Evolutionary conservation across 2,329 filamentous ascomycete species (phyloP).

Genomic region (Akanthomyces lecanii): DNA sequence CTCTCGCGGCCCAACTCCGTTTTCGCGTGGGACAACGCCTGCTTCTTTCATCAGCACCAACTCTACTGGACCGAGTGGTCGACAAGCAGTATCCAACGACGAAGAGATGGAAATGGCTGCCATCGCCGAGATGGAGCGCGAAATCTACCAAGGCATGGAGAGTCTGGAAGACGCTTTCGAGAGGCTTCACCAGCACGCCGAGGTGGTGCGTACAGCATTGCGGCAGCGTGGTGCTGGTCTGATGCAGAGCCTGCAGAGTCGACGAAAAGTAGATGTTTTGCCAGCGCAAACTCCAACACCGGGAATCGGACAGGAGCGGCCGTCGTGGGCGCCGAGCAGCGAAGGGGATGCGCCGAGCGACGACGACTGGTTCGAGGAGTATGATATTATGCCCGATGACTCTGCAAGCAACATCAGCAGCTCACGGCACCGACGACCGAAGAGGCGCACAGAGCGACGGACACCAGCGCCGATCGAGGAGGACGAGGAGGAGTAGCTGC

Average conservation of each 20-base stretch:
- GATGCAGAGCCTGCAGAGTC: constrained; percentile 58
- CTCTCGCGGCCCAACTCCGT: constrained; percentile 46
- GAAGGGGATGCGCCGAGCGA: constrained; percentile 48
- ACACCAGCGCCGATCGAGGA: constrained; percentile 72
- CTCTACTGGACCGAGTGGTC: constrained; percentile 38
- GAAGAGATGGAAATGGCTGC: constrained; percentile 91
- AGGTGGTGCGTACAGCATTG: constrained; percentile 71
- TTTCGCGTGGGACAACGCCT: constrained; percentile 53
- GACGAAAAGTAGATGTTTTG: constrained; percentile 53
- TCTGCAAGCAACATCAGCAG: constrained; percentile 77
- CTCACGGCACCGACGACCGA: constrained; percentile 62
- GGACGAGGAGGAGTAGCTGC: constrained; percentile 58
- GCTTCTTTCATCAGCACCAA: constrained; percentile 57
- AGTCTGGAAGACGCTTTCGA: constrained; percentile 91
- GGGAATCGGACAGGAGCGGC: constrained; percentile 42
- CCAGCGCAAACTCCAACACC: constrained; percentile 44
- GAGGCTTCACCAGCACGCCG: constrained; percentile 73
- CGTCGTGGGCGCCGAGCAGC: constrained; percentile 35
- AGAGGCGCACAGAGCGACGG: constrained; percentile 62
- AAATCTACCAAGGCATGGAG: constrained; percentile 94
- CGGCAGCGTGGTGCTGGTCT: constrained; percentile 80
- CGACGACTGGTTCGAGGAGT: constrained; percentile 55
- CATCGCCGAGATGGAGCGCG: constrained; percentile 84
- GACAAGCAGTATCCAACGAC: constrained; percentile 74
- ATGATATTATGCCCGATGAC: constrained; percentile 70